Conservation (phyloP, 495 filamentous ascomycete species). For the Podospora pseudocomata region DNA sequence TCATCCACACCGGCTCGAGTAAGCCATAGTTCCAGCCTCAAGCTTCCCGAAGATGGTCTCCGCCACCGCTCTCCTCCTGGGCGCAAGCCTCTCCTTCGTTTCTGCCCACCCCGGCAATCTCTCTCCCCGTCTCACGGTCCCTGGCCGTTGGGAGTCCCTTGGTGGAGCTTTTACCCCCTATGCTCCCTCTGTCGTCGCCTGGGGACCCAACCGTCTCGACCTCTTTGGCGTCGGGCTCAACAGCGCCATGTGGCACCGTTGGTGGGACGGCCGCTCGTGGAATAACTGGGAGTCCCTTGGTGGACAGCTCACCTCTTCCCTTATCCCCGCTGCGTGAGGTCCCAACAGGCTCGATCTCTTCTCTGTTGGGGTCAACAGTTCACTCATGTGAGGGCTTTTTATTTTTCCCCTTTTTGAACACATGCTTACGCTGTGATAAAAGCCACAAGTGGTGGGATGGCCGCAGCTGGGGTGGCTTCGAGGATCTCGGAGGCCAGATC, state of each 20-base stretch:
- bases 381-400: not conserved
- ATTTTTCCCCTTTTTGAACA: not conserved
- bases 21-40: not conserved
- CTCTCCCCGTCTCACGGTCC: not conserved
- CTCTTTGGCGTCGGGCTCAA: not conserved
- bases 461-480: constrained; percentile 19
- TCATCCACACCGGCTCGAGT: not conserved
- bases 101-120: not conserved
- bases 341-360: constrained; percentile 1
- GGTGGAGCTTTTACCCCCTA: not conserved
- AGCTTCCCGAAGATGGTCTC: not conserved
- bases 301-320: not conserved
- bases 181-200: not conserved
- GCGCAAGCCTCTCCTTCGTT: constrained; percentile 1
- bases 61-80: constrained; percentile 1
- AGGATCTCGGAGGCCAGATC: constrained; percentile 26
- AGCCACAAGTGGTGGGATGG: constrained; percentile 34
- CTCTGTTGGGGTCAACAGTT: not conserved
- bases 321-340: not conserved
- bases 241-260: constrained; percentile 1
- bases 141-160: not conserved
- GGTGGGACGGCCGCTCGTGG: constrained; percentile 4
- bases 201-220: constrained; percentile 4
- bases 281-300: not conserved
- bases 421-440: not conserved